A percentile compares a stretch with the other conserved stretches of the same genome.
Conservation (phyloP, 441 rosid genomes). For the Croton laevigatus region DNA sequence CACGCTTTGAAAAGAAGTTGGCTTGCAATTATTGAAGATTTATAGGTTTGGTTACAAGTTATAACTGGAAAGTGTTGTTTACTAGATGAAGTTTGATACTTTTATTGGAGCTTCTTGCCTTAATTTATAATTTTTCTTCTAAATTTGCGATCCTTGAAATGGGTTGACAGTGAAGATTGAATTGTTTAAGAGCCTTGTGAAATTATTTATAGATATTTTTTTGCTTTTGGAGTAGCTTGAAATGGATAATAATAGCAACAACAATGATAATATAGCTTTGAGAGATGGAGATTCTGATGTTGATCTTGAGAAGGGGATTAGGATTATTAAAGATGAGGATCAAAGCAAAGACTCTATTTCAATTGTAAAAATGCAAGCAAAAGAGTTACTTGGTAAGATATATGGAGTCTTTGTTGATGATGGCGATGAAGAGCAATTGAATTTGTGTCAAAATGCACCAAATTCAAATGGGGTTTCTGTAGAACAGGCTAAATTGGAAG, state of each 20-base stretch:
- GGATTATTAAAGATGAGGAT: constrained; percentile 31
- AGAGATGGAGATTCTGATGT: constrained; percentile 38
- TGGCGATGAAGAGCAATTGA: constrained; percentile 30
- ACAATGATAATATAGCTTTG: constrained; percentile 8
- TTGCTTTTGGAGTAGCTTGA: constrained; percentile 13
- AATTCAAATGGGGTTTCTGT: constrained; percentile 22
- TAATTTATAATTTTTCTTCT: constrained; percentile 10
- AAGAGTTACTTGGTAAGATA: constrained; percentile 34
- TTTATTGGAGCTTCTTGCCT: constrained; percentile 15
- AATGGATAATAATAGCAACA: constrained; percentile 26
- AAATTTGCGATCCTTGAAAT: constrained; percentile 14
- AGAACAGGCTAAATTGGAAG: constrained; percentile 32
- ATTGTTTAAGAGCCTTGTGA: constrained; percentile 10
- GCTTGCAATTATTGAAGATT: constrained; percentile 18
- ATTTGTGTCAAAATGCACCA: constrained; percentile 23
- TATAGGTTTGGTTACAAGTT: constrained; percentile 14
- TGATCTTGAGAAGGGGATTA: constrained; percentile 66
- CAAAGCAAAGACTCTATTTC: constrained; percentile 17
- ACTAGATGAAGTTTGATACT: constrained; percentile 26
- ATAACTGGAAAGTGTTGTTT: constrained; percentile 24
- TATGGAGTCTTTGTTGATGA: constrained; percentile 31
- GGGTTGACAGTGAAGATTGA: constrained; percentile 23
- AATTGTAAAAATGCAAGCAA: constrained; percentile 32
- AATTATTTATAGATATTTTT: neutral
- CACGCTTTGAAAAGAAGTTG: constrained; percentile 17